These are phyloP conservation scores for Ustilago loliicola DNA, from an alignment of 1,284 basidiomycete genomes.

Conservation along the genomic window DNA sequence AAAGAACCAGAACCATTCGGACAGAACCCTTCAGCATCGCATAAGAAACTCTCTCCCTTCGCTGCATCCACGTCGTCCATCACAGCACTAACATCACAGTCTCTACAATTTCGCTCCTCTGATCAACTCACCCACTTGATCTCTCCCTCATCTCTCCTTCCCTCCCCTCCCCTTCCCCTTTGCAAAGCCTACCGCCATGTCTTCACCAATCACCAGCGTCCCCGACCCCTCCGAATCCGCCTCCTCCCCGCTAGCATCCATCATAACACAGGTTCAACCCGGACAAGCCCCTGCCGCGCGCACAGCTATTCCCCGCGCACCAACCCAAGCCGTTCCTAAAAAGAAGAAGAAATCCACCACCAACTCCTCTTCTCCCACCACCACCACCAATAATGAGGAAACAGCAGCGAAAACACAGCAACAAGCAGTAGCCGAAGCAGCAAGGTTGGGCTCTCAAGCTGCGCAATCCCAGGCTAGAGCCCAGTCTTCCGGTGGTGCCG, in stretches of 20 bases:
- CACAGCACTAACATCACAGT: neutral
- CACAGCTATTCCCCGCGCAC: conserved; percentile 25
- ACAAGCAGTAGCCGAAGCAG: conserved; percentile 39
- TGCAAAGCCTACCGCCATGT: no score
- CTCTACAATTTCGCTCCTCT: neutral
- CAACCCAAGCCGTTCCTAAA: conserved; percentile 30
- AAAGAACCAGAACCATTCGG: no score
- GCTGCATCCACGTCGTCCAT: no score
- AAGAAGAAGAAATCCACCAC: conserved; percentile 39
- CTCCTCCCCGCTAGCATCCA: conserved; percentile 43
- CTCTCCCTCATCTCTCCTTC: neutral
- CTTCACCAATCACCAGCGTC: conserved; percentile 57
- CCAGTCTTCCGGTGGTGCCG: conserved; percentile 5
- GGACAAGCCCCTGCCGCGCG: conserved; percentile 32
- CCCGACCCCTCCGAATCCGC: conserved; percentile 52
- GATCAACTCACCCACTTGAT: neutral
- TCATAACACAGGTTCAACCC: conserved; percentile 63
- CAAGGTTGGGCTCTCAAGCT: conserved; percentile 37
- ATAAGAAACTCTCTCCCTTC: no score
- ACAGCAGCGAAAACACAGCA: conserved; percentile 27
- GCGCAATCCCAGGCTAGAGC: conserved; percentile 36
- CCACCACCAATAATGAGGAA: conserved; percentile 15
- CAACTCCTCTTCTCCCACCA: conserved; percentile 9
- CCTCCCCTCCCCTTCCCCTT: no score
- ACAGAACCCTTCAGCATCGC: no score